Evolutionary conservation across 2,329 filamentous ascomycete species (phyloP), one percentile per base, ranked within the genome.

Genomic region (Aspergillus fructus): DNA sequence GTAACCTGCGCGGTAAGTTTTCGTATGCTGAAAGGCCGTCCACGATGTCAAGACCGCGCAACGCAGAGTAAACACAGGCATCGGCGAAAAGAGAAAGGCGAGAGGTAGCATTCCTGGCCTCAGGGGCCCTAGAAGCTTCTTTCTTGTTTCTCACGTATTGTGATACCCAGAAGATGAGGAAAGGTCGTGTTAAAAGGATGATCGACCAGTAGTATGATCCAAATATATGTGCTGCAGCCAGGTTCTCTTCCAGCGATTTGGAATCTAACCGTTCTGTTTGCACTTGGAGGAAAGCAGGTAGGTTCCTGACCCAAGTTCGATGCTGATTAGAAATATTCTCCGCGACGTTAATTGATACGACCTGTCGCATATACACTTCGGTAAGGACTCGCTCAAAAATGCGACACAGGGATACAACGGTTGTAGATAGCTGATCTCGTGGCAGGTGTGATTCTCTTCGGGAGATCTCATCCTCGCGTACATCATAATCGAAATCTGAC

Each of bases 131-230:
- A 8, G 63, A 53, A 9, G 60, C 19, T 15, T 69, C 68, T 27
- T 48, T 55, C 56, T 71, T 72, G 42, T 60, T 68, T 49, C 68
- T 69, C 33, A 72, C 71, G 45, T 72, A 71, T 37, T 70, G 71
- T n/a, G 74, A 80, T 1, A 82, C 71, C 49, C 81, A 77, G 61
- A 80, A 83, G 24, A 82, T 77, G 11, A 83, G 69, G 55, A 83
- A 83, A 0, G 81, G 81, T n/a, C 80, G 71, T 6, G 81, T 81
- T 4, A 83, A 66, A 3, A 83, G 69, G 66, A 83, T 82, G 43
- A 83, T 82, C 1, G 78, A 80, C 70, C 81, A 83, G 63, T 82
- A 82, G 56, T 83, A 83, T 3, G 80, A 76, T 33, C 78, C 78
- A 13, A 82, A 73, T 1, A 79, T 74, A 42, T 81, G 80, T n/a